Base-by-base conservation (phyloP, 2,329 filamentous ascomycete genomes). In the Geoglossum cookeanum region DNA sequence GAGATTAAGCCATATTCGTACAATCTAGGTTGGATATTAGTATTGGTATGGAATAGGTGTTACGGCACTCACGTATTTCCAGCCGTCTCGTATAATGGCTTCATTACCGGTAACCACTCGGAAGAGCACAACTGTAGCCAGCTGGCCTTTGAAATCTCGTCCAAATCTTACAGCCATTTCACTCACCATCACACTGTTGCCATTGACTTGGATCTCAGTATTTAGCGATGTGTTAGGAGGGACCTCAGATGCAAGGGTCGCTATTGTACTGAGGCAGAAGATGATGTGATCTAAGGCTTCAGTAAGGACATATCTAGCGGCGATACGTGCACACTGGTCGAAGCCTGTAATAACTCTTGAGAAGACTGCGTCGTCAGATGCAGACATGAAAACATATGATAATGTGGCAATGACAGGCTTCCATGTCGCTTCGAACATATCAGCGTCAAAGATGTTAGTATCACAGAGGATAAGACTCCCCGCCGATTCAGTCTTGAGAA, bases 371-470 rank as follows among this genome's bases (percentile, higher is more conserved):
- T 98, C 92, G 65, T 98, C 94, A 0, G 89, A 94, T 15, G 94
- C 94, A 39, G 91, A 97, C 84, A 97, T 94, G 73, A 98, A 98
- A 3, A 98, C 92, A 66, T 97, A 98, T 11, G 92, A 94, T 57
- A 98, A 74, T 0, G 94, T 97, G 3, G 92, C 90, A 42, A 98
- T 78, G 55, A 98, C 89, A 0, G 94, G 91, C 67, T 81, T 89
- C 92, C 94, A 98, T 0, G 90, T 96, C 27, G 89, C 85, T 58
- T 85, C 83, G 68, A 98, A 98, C 87, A 98, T 96, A 67, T 98
- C 90, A 3, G 90, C 87, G 69, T 98, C 94, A 68, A 88, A 98
- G 44, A 94, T 82, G 66, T 96, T 97, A 3, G 91, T 95, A 62
- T 94, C 79, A 67, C 89, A 94, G 33, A 91, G 74, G 37, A 85